Base-by-base conservation (phyloP, 305 asterid genomes). In the Fraxinus nigra region DNA sequence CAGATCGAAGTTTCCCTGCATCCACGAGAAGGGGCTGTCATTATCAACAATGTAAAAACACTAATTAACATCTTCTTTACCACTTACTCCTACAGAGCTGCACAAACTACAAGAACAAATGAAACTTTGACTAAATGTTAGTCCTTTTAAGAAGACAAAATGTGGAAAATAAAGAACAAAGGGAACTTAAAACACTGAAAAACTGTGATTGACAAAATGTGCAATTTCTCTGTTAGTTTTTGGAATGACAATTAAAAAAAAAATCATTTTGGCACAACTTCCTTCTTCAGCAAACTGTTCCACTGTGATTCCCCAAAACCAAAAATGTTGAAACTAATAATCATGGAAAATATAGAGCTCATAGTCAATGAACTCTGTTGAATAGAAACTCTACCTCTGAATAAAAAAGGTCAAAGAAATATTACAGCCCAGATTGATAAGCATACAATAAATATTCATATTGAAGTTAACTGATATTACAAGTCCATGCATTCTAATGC, bases 1-100 rank as follows among this genome's bases (percentile, higher is more conserved):
- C 89, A 95, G 80, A 80, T 95, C 98, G 24, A 92, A 95, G 90
- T 95, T 95, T 3, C 98, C 98, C 99, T 93, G 89, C 80, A 84
- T 46, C 82, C 81, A 86, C 67, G 16, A 77, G 54, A 77, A 43
- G 56, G 75, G 30, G 30, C 22, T 37, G 28, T 37, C 37, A 54
- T 32, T 73, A 72, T 16, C 63, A 43, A 70, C 61, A 69, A 16
- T 28, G 40, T 69, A 32, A 69, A 14, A 70, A 14, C 40, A 32
- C 43, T 70, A 28, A 32, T 70, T 70, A 70, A 67, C 37, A 26
- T 67, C 74, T 59, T 20, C 30, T 59, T 20, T 59, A 59, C 69
- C 5, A 0, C 69, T 59, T 18, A 2, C 69, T 20, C 73, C 73
- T 26, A 11, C 37, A 26, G 16, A 24, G 18, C 5, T 26, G 6